Percentiles rank a stretch among this genome's conserved stretches.
phyloP scores from a whole-genome alignment of 805 yeast genomes.

The Kuraishia hungarica region DNA sequence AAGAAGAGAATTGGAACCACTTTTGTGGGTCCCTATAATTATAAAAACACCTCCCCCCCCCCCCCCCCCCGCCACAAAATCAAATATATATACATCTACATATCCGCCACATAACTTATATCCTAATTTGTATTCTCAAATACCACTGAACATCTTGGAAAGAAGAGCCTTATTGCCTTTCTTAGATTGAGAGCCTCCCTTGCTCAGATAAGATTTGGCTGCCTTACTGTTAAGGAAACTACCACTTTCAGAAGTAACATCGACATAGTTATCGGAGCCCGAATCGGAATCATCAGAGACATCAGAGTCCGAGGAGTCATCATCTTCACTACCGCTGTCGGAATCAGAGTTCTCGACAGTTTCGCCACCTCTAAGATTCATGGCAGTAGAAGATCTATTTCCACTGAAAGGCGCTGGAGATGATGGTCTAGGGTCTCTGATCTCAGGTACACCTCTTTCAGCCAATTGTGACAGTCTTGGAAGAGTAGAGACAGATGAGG shows the following conservation, averaged over 20 bases:
- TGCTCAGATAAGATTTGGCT: background rate
- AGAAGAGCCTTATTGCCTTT: background rate
- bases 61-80: background rate
- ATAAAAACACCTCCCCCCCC: background rate
- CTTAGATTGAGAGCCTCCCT: background rate
- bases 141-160: background rate
- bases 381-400: background rate
- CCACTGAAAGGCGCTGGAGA: background rate
- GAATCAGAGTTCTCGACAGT: background rate
- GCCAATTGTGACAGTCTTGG: slow-evolving; percentile 52
- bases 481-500: slow-evolving; percentile 8
- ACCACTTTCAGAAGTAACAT: background rate
- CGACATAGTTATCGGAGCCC: slow-evolving; percentile 2
- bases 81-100: background rate
- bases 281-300: slow-evolving; percentile 5
- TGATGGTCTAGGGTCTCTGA: slow-evolving; percentile 31
- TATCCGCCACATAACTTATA: too few relatives aligned
- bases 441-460: slow-evolving; percentile 62
- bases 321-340: background rate
- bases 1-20: background rate
- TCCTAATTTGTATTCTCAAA: background rate
- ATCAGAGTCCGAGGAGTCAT: background rate
- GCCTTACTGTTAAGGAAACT: background rate
- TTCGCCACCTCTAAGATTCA: background rate
- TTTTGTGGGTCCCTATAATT: background rate